Evolutionary conservation across 495 filamentous ascomycete species (phyloP).

Genomic region (Lineolata rhizophorae): DNA sequence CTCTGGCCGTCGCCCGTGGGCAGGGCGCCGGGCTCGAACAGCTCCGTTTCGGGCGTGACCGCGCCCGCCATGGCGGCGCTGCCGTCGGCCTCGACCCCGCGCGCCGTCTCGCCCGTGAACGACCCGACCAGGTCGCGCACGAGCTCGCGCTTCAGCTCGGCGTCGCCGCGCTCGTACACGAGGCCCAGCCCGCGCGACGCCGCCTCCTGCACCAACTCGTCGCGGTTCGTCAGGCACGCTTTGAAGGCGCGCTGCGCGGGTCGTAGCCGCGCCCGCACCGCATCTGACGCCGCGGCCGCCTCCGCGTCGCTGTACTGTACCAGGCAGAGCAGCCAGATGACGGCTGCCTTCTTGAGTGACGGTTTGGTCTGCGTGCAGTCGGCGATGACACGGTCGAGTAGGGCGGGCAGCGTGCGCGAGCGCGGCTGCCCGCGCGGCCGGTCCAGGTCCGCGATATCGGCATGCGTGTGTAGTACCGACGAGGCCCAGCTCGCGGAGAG

Average conservation of each 20-base stretch:
- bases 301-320: constrained; percentile 74
- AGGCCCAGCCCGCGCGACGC: constrained; percentile 75
- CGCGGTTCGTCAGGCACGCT: constrained; percentile 63
- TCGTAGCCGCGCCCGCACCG: constrained; percentile 48
- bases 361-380: constrained; percentile 71
- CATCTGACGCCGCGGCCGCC: no score
- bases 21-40: constrained; percentile 84
- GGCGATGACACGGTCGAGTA: constrained; percentile 25
- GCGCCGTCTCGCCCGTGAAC: no score
- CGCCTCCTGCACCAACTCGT: constrained; percentile 87
- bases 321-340: constrained; percentile 83
- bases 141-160: constrained; percentile 54
- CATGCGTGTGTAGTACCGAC: constrained; percentile 31
- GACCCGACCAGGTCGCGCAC: constrained; percentile 69
- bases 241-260: constrained; percentile 76
- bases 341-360: constrained; percentile 64
- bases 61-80: constrained; percentile 46
- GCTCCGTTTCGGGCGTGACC: constrained; percentile 68
- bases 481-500: constrained; percentile 63
- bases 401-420: not conserved
- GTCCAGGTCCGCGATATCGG: constrained; percentile 38
- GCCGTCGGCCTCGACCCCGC: no score
- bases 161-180: constrained; percentile 80
- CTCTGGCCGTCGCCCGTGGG: constrained; percentile 80
- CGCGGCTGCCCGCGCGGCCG: no score